Evolutionary conservation across 2,329 filamentous ascomycete species (phyloP).

Genomic region (Fusarium pseudoanthophilum): DNA sequence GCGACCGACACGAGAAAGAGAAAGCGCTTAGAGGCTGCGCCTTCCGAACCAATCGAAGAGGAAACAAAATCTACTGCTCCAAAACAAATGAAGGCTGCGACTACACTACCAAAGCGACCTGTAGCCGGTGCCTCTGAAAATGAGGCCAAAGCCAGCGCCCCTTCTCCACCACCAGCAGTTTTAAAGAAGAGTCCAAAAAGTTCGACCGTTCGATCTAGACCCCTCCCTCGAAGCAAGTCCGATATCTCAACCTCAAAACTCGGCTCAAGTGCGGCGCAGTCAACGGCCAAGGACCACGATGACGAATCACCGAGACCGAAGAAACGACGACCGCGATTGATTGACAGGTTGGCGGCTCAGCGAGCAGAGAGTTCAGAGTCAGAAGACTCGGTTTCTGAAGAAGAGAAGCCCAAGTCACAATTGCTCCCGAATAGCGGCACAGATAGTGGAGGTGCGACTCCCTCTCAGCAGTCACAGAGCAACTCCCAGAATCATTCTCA

Average conservation of each 20-base stretch:
- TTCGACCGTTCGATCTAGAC: neutral
- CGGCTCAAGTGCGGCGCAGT: neutral
- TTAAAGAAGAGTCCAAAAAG: slow-evolving; percentile 24
- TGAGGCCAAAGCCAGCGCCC: neutral
- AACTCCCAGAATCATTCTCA: slow-evolving; percentile 29
- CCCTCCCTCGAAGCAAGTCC: slow-evolving; percentile 15
- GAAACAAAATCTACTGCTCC: slow-evolving; percentile 2
- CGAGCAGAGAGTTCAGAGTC: slow-evolving; percentile 49
- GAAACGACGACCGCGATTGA: slow-evolving; percentile 50
- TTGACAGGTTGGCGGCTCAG: slow-evolving; percentile 57
- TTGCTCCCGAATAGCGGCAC: slow-evolving; percentile 25
- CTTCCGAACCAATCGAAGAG: slow-evolving; percentile 11
- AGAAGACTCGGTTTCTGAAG: slow-evolving; percentile 37
- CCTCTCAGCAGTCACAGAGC: slow-evolving; percentile 35
- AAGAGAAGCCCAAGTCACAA: slow-evolving; percentile 5
- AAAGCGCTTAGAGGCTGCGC: slow-evolving; percentile 33
- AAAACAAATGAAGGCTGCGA: slow-evolving; percentile 19
- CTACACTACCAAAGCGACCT: slow-evolving; percentile 23
- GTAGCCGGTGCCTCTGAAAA: slow-evolving; percentile 1
- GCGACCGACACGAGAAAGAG: slow-evolving; percentile 38
- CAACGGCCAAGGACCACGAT: slow-evolving; percentile 1
- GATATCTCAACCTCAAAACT: slow-evolving; percentile 8
- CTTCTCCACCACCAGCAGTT: neutral
- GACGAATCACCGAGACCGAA: slow-evolving; percentile 19
- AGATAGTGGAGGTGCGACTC: slow-evolving; percentile 30